Evolutionary conservation across 805 yeast species (phyloP).

Genomic region (Starmerella riodocensis): DNA sequence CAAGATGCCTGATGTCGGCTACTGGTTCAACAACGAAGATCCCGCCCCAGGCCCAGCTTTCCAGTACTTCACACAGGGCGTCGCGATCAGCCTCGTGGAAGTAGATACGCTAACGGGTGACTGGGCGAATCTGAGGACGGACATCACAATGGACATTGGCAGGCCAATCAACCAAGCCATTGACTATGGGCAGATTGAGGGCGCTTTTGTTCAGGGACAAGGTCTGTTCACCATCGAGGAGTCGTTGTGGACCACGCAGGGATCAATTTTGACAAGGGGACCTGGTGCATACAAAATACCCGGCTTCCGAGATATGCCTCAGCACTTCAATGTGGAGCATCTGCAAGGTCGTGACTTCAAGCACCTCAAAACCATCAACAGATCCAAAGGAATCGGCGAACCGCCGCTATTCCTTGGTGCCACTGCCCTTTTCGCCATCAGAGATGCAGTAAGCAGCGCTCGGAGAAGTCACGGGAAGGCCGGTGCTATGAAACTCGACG

Average conservation of each 20-base stretch:
- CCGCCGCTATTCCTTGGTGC: slow-evolving; percentile 38
- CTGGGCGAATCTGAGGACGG: slow-evolving; percentile 33
- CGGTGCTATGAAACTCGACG: slow-evolving; percentile 20
- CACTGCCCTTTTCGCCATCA: slow-evolving; percentile 33
- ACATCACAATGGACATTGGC: slow-evolving; percentile 38
- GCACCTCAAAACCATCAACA: slow-evolving; percentile 34
- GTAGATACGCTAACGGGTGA: slow-evolving; percentile 39
- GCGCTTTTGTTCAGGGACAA: slow-evolving; percentile 39
- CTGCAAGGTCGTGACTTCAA: slow-evolving; percentile 32
- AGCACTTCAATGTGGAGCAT: slow-evolving; percentile 33
- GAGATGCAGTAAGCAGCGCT: slow-evolving; percentile 33
- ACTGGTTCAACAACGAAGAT: slow-evolving; percentile 28
- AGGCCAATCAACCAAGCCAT: slow-evolving; percentile 38
- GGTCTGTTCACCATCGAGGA: slow-evolving; percentile 39
- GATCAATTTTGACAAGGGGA: slow-evolving; percentile 35
- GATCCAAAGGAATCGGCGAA: slow-evolving; percentile 39
- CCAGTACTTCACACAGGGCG: slow-evolving; percentile 37
- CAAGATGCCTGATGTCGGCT: slow-evolving; percentile 39
- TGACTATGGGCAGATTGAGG: slow-evolving; percentile 40
- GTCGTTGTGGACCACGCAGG: slow-evolving; percentile 35
- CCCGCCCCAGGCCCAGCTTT: slow-evolving; percentile 36
- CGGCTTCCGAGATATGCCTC: slow-evolving; percentile 38
- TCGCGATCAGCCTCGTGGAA: slow-evolving; percentile 33
- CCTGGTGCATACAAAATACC: slow-evolving; percentile 41
- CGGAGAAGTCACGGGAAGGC: slow-evolving; percentile 26